A percentile compares a stretch with the other conserved stretches of the same genome.
phyloP scores from a whole-genome alignment of 257 asterid species.

The Sherardia arvensis region DNA sequence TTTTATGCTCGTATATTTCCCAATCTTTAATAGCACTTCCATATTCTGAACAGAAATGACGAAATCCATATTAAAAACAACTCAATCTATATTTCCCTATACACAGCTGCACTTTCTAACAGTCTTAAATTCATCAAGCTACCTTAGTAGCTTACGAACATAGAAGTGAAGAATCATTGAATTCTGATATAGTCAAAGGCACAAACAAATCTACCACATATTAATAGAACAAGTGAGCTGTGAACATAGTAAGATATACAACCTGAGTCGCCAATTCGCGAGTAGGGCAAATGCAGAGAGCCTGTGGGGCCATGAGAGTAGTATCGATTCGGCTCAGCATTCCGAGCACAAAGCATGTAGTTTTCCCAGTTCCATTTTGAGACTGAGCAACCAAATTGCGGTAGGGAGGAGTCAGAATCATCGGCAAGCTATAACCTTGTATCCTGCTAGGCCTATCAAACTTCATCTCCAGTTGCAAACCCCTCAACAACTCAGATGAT shows the following conservation, averaged over 20 bases:
- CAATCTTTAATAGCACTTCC: conserved; percentile 92
- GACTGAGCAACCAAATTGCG: conserved; percentile 89
- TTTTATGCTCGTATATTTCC: conserved; percentile 68
- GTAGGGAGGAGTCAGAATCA: conserved; percentile 81
- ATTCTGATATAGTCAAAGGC: neutral
- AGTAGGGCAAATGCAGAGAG: conserved; percentile 96
- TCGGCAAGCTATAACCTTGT: conserved; percentile 76
- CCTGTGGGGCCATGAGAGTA: conserved; percentile 58
- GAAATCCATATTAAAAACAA: neutral
- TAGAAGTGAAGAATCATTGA: neutral
- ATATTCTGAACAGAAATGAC: conserved; percentile 41
- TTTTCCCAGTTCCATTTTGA: conserved; percentile 93
- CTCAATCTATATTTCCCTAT: neutral
- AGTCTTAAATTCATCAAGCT: neutral
- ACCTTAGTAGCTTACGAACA: neutral
- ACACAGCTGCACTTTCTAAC: neutral
- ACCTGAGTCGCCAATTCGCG: conserved; percentile 96
- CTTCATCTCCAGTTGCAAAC: conserved; percentile 64
- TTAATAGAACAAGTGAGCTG: neutral
- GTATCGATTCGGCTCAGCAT: conserved; percentile 95
- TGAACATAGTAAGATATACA: neutral
- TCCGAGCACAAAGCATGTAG: conserved; percentile 91
- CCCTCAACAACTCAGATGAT: conserved; percentile 59
- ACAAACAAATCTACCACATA: neutral
- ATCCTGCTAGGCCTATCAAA: conserved; percentile 82